Base-by-base conservation (phyloP, 169 alveolate species). In the Cryptosporidium ryanae region DNA sequence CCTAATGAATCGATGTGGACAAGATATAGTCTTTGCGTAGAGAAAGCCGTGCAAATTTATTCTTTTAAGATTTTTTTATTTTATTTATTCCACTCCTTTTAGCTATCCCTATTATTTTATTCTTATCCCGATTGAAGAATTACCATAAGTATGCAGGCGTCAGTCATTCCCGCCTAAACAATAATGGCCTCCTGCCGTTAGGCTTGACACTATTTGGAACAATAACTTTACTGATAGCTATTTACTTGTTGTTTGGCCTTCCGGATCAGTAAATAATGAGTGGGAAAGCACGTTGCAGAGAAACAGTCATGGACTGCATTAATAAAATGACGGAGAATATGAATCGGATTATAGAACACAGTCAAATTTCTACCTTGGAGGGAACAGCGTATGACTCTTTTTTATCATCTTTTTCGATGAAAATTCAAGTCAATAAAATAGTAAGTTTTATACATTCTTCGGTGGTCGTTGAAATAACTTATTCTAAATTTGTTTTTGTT, bases 381-480 rank as follows among this genome's bases (percentile, higher is more conserved):
- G 87, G 87, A 21, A 76, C 87, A 38, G 68, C 71, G 15, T 76
- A 76, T 65, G 87, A 76, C 34, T 76, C 87, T 0, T 76, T 32
- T 25, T 25, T 76, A 12, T 76, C 87, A 2, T 59, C 76, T 8
- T 76, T 76, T 61, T 59, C 87, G 21, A 55, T 76, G 71, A 76
- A 76, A 61, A 55, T 76, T 44, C 87, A 76, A 59, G 43, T 76
- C 25, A 38, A 59, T 0, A 76, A 61, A 18, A 76, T 76, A 38
- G 87, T 76, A 76, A 76, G 87, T 76, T 12, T 17, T 13, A 6
- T 61, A 21, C 13, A 13, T 61, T 38, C 0, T 23, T 61, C 25
- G 4, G 18, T 61, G 6, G 7, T 1, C 4, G 2, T 61, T 61
- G 6, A 61, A 6, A 61, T 61, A 5, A 61, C 31, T 27, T 55